Evolutionary conservation across 176 grass and related monocot genomes (phyloP).

Genomic region (Thinopyrum elongatum): DNA sequence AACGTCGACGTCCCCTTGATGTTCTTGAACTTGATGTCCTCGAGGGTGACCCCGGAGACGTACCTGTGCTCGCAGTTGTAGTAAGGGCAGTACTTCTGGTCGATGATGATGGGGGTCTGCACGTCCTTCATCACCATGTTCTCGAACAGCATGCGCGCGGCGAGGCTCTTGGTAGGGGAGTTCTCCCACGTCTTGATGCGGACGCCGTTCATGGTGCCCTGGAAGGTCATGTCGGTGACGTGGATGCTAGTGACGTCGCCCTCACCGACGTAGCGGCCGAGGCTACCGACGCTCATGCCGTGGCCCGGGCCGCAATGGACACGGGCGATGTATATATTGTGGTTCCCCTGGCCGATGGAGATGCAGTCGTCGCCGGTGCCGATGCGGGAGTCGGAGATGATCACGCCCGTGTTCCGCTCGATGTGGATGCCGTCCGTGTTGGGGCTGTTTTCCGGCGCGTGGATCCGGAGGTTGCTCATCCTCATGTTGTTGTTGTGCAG

Average conservation of each 20-base stretch:
- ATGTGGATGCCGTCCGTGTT: constrained; percentile 84
- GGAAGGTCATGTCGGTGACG: not conserved
- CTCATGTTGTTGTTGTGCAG: constrained; percentile 23
- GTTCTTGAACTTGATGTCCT: not conserved
- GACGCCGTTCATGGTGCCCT: not conserved
- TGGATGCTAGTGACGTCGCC: not conserved
- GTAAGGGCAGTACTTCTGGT: not conserved
- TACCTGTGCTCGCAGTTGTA: not conserved
- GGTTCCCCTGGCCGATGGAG: not conserved
- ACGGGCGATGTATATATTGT: not conserved
- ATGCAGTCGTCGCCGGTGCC: not conserved
- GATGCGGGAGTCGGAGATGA: constrained; percentile 20
- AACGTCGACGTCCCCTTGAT: not conserved
- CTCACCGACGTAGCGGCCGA: not conserved
- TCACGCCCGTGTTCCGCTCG: constrained; percentile 41
- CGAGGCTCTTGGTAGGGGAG: not conserved
- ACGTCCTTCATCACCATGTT: not conserved
- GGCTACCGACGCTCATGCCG: not conserved
- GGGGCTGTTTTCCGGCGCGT: constrained; percentile 43
- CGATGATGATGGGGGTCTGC: not conserved
- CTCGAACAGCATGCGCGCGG: not conserved
- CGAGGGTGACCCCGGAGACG: not conserved
- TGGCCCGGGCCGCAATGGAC: not conserved
- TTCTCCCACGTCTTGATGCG: not conserved
- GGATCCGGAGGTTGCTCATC: constrained; percentile 32